Percentiles rank a stretch among this genome's conserved stretches.
Evolutionary conservation across 768 basidiomycete species (phyloP).

Genomic region (Podaxis sp.): DNA sequence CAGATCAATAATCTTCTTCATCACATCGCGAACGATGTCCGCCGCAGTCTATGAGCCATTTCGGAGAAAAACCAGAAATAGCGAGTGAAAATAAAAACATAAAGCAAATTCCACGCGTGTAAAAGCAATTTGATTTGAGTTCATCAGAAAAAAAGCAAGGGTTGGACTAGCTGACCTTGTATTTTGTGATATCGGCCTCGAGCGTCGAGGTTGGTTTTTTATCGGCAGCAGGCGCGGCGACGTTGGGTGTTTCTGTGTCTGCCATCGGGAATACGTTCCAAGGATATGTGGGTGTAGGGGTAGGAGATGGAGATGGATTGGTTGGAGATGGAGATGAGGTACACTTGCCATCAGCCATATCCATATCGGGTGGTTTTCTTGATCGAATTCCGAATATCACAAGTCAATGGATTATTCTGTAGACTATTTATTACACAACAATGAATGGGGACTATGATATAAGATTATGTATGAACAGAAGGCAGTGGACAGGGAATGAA

Average conservation of each 20-base stretch:
- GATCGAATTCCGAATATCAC: conserved; percentile 10
- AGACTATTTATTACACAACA: background rate
- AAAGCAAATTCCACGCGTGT: background rate
- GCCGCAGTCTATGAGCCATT: conserved; percentile 67
- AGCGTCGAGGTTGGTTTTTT: conserved; percentile 57
- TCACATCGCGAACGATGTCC: conserved; percentile 82
- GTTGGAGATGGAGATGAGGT: conserved; percentile 10
- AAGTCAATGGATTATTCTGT: background rate
- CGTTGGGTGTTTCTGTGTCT: conserved; percentile 51
- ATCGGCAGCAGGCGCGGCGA: conserved; percentile 40
- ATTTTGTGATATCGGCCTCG: conserved; percentile 82
- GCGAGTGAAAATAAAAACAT: background rate
- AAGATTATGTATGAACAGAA: background rate
- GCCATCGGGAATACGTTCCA: conserved; percentile 44
- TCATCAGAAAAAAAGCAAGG: background rate
- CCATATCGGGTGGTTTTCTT: conserved; percentile 14
- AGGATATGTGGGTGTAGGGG: conserved; percentile 11
- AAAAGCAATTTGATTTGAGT: conserved; percentile 8
- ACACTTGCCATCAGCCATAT: conserved; percentile 23
- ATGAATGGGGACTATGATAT: background rate
- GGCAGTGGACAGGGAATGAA: background rate
- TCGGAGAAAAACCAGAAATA: background rate
- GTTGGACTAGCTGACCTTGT: conserved; percentile 60
- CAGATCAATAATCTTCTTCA: conserved; percentile 80
- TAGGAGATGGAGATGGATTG: conserved; percentile 14